Base-by-base conservation (phyloP, 1,139 yeast genomes). In the Pichia sp. region DNA sequence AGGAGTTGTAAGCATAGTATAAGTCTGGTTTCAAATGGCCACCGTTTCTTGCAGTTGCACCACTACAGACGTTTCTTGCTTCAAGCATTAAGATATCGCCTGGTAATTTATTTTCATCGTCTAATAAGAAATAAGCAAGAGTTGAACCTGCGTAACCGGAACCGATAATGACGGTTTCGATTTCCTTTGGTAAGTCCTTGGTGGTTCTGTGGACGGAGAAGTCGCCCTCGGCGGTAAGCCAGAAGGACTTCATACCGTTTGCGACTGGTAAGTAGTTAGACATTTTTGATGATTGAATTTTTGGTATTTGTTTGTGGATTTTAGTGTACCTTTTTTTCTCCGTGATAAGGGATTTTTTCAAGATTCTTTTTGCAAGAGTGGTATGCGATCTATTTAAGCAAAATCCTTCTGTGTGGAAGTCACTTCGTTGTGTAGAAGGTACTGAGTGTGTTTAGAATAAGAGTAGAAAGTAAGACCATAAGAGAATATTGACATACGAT, bases 21-120 rank as follows among this genome's bases (percentile, higher is more conserved):
- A 53, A 58, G 44, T 67, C 67, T 0, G 76, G 76, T 40, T 71
- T 70, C 46, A 72, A 54, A 56, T 73, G 77, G 2, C 77, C 78
- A 22, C 78, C 77, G 48, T 73, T 73, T 47, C 77, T 59, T 10
- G 75, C 77, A 5, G 75, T 69, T 14, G 77, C 77, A 33, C 76
- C 76, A 4, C 71, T 64, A 46, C 74, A 68, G 5, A 66, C 55
- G 42, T 66, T 66, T 51, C 76, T 61, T 2, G 75, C 75, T 47
- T 73, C 77, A 17, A 69, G 57, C 56, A 73, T 55, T 8, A 67
- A 65, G 7, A 70, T 58, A 7, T 57, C 55, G 10, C 15, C 12
- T 6, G 10, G 7, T 4, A 12, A n/a, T 15, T 61, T 47, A 1
- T 54, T 53, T 21, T 59, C 54, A 38, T 57, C 50, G 28, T 61